These are phyloP conservation scores for Pestalotiopsis sp. DNA, from an alignment of 2,329 filamentous ascomycete genomes.

Conservation along the genomic window DNA sequence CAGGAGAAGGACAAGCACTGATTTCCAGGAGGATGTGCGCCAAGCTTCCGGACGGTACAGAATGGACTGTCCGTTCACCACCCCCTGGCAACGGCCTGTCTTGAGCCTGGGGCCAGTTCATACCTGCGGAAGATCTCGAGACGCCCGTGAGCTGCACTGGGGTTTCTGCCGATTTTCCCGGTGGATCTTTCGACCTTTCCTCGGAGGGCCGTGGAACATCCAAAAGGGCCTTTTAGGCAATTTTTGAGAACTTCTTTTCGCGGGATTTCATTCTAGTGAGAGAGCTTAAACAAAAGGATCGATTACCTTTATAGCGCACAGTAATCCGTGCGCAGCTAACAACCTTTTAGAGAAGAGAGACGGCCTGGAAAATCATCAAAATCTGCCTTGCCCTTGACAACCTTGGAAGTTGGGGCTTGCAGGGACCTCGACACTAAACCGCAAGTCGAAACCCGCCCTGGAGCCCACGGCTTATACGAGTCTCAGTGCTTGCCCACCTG, in stretches of 20 bases:
- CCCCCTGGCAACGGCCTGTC: neutral
- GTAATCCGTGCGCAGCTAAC: neutral
- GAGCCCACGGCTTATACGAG: neutral
- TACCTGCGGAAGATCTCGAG: neutral
- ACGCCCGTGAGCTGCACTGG: neutral
- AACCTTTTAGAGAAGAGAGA: neutral
- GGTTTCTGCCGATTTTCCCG: neutral
- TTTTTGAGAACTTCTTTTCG: neutral
- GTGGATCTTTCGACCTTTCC: neutral
- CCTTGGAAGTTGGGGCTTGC: neutral
- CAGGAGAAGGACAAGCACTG: neutral
- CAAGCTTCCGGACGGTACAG: neutral
- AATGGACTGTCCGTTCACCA: too few species aligned
- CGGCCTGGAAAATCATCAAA: neutral
- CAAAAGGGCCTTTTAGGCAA: neutral
- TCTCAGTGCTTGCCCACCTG: neutral
- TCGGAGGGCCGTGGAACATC: neutral
- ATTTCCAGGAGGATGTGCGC: neutral
- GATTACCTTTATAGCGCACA: neutral
- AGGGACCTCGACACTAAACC: neutral
- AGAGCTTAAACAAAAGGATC: neutral
- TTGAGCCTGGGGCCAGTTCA: neutral
- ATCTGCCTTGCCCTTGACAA: neutral
- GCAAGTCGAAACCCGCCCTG: neutral
- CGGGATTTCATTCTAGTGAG: neutral